Conservation (phyloP, 2,329 filamentous ascomycete species). For the Didymella lethalis region DNA sequence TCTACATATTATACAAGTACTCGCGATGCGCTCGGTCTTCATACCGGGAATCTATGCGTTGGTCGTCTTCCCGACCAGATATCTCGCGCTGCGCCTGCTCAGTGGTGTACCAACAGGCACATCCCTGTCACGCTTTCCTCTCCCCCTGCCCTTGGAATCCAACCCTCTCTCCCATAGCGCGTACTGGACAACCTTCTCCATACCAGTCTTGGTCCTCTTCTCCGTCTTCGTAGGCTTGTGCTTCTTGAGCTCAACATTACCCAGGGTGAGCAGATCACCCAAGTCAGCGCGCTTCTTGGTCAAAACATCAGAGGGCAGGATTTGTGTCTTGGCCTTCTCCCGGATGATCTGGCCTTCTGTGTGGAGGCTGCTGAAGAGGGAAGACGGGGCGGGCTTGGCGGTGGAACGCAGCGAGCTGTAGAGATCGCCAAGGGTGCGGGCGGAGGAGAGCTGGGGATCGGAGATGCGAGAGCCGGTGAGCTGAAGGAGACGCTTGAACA, state of each 20-base stretch:
- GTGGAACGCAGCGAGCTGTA: constrained; percentile 47
- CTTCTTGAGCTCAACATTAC: constrained; percentile 73
- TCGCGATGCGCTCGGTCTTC: neutral
- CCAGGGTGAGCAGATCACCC: constrained; percentile 37
- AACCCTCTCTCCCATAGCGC: constrained; percentile 60
- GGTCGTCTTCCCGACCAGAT: constrained; percentile 2
- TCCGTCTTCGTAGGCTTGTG: constrained; percentile 74
- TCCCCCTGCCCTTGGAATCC: constrained; percentile 2
- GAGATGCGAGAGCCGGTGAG: constrained; percentile 79
- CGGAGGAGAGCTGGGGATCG: constrained; percentile 68
- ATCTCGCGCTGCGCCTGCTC: constrained; percentile 7
- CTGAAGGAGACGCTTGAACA: constrained; percentile 81
- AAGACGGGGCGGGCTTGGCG: constrained; percentile 54
- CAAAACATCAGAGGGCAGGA: neutral
- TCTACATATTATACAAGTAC: neutral
- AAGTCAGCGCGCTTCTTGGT: constrained; percentile 27
- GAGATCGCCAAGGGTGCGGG: constrained; percentile 50
- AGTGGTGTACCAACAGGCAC: constrained; percentile 15
- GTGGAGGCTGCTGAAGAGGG: constrained; percentile 69
- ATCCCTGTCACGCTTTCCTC: neutral
- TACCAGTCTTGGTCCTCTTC: constrained; percentile 73
- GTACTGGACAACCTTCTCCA: constrained; percentile 80
- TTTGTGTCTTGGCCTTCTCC: constrained; percentile 14
- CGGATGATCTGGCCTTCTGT: constrained; percentile 35
- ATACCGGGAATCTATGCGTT: neutral